Base-by-base conservation (phyloP, 2,329 filamentous ascomycete species). In the Coniochaeta sp. region DNA sequence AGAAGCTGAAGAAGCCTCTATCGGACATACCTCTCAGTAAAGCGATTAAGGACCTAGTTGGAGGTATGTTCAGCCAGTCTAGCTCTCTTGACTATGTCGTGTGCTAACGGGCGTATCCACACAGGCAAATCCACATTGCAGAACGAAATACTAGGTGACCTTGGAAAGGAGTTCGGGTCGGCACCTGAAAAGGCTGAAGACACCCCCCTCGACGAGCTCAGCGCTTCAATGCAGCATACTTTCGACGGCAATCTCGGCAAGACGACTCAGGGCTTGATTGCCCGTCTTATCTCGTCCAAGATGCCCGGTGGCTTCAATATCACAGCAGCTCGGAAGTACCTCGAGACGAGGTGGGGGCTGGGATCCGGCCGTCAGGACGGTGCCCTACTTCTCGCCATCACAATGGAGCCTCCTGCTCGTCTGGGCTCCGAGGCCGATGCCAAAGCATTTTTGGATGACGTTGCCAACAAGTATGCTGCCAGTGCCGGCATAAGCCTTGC, bases 301-400 rank as follows among this genome's bases (percentile, higher is more conserved):
- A 99, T 99, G 95, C 95, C 95, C 55, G 95, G 93, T 79, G 95
- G 95, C 63, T 99, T 99, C 85, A 99, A 98, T 75, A 98, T 98
- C 74, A 98, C 93, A 70, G 84, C 91, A 14, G 91, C 96, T 55
- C 86, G 95, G 70, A 99, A 99, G 78, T 96, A 99, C 72, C 79
- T 99, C 52, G 93, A 97, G 78, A 91, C 90, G 17, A 85, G 91
- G 74, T 99, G 93, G 92, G 95, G 95, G 60, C 80, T 99, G 61
- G 91, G 82, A 4, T 72, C 88, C 26, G 95, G 95, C 30, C 85
- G 95, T 70, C 95, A 99, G 73, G 95, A 99, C 72, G 92, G 93
- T 68, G 90, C 90, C 56, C 80, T 99, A 62, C 80, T 98, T 60
- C 79, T 98, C 61, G 93, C 90, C 63, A 84, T 99, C 63, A 99